These are phyloP conservation scores for Tephrocybe sp. DNA, from an alignment of 768 basidiomycete genomes.

Conservation along the genomic window DNA sequence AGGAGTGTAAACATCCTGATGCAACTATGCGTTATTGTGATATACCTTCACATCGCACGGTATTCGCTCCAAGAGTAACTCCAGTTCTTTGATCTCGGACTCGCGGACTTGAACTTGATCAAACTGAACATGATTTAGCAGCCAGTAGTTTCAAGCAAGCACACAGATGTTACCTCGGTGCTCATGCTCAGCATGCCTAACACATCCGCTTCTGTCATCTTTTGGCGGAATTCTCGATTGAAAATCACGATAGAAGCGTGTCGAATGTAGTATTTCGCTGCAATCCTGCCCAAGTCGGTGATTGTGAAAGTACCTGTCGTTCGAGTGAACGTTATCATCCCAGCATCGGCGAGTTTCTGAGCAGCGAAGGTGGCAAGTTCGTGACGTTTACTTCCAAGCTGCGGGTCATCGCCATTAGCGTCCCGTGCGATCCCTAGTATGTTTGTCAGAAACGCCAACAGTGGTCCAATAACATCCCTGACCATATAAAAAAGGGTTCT, in stretches of 20 bases:
- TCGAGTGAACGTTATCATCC: constrained; percentile 82
- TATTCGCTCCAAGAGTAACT: constrained; percentile 59
- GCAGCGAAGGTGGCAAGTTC: constrained; percentile 71
- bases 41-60: constrained; percentile 82
- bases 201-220: constrained; percentile 93
- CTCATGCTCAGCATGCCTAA: constrained; percentile 85
- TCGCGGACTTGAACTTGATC: constrained; percentile 94
- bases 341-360: constrained; percentile 57
- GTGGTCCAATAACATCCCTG: constrained; percentile 17
- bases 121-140: constrained; percentile 52
- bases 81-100: constrained; percentile 82
- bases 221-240: constrained; percentile 70
- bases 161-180: constrained; percentile 66
- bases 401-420: constrained; percentile 66
- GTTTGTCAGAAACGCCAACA: constrained; percentile 4
- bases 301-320: constrained; percentile 59
- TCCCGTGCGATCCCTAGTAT: constrained; percentile 71
- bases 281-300: constrained; percentile 94
- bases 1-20: background rate
- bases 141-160: background rate
- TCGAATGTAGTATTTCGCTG: constrained; percentile 94
- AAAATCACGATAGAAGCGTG: constrained; percentile 86
- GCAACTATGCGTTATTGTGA: background rate
- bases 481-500: constrained; percentile 89
- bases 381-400: constrained; percentile 66